Evolutionary conservation across 176 grass and related monocot genomes (phyloP).

Genomic region (Pontederia paniculata): DNA sequence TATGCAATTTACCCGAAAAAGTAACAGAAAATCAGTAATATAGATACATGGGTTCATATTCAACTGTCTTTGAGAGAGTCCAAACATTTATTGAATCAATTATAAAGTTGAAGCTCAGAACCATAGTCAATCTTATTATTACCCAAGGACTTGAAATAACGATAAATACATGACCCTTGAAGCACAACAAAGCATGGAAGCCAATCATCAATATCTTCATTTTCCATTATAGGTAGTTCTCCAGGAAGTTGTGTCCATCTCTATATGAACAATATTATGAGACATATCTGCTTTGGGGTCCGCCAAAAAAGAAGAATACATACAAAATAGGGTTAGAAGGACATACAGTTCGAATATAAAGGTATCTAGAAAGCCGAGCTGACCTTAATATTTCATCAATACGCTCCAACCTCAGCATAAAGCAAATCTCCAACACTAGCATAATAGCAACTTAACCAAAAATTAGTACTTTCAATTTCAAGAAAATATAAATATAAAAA

Average conservation of each 20-base stretch:
- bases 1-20: too few relatives aligned
- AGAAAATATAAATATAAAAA: too few relatives aligned
- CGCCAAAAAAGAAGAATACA: constrained; percentile 2
- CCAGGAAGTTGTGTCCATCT: constrained; percentile 86
- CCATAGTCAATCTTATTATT: background rate
- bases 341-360: constrained; percentile 78
- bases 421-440: background rate
- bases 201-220: constrained; percentile 75
- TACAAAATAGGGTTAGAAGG: background rate
- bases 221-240: constrained; percentile 88
- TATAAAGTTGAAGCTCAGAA: background rate
- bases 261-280: too few relatives aligned
- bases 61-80: background rate
- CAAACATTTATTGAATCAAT: background rate
- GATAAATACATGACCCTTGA: constrained; percentile 75
- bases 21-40: background rate
- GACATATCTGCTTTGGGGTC: too few relatives aligned
- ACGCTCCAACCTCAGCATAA: constrained; percentile 54
- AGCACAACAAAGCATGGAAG: constrained; percentile 84
- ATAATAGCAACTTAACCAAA: background rate
- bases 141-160: constrained; percentile 88
- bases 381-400: constrained; percentile 76
- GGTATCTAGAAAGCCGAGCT: constrained; percentile 63
- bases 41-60: background rate
- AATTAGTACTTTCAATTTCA: too few relatives aligned